Conservation (phyloP, 495 filamentous ascomycete genomes). For the Penicillium silybi region DNA sequence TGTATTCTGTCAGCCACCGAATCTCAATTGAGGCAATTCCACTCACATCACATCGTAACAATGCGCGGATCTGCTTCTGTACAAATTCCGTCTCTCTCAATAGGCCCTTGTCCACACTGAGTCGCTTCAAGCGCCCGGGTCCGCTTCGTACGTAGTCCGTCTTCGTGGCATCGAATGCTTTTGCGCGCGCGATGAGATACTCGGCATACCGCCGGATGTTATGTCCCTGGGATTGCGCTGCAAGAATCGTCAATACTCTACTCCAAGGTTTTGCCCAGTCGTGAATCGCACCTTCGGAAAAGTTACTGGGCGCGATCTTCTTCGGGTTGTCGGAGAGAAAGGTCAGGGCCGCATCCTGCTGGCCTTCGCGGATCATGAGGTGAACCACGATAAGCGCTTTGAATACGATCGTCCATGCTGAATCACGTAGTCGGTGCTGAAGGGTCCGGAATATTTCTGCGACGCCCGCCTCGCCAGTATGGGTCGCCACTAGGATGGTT, state of each 20-base stretch:
- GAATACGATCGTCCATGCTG: slow-evolving; percentile 97
- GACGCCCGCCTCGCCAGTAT: slow-evolving; percentile 91
- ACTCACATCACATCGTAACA: slow-evolving; percentile 86
- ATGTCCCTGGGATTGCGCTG: slow-evolving; percentile 88
- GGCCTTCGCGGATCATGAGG: slow-evolving; percentile 95
- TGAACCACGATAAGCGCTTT: slow-evolving; percentile 94
- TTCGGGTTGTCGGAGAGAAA: slow-evolving; percentile 81
- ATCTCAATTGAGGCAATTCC: neutral
- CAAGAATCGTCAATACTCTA: slow-evolving; percentile 10
- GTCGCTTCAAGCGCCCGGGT: slow-evolving; percentile 74
- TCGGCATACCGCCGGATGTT: slow-evolving; percentile 91
- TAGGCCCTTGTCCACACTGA: slow-evolving; percentile 89
- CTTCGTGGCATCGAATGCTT: slow-evolving; percentile 76
- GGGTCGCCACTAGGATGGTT: slow-evolving; percentile 92
- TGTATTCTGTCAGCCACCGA: slow-evolving; percentile 25
- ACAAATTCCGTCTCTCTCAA: slow-evolving; percentile 89
- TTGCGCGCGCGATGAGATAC: slow-evolving; percentile 79
- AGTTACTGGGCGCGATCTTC: slow-evolving; percentile 80
- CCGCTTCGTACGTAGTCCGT: slow-evolving; percentile 86
- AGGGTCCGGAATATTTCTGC: slow-evolving; percentile 93
- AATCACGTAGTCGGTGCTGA: slow-evolving; percentile 82
- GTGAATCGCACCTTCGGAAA: slow-evolving; percentile 75
- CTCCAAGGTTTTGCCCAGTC: neutral
- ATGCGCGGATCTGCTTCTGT: slow-evolving; percentile 78
- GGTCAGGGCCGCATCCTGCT: slow-evolving; percentile 79